Percentiles rank a stretch among this genome's conserved stretches.
These are phyloP conservation scores for Aspergillus cejpii DNA, from an alignment of 2,329 filamentous ascomycete genomes.

Conservation along the genomic window DNA sequence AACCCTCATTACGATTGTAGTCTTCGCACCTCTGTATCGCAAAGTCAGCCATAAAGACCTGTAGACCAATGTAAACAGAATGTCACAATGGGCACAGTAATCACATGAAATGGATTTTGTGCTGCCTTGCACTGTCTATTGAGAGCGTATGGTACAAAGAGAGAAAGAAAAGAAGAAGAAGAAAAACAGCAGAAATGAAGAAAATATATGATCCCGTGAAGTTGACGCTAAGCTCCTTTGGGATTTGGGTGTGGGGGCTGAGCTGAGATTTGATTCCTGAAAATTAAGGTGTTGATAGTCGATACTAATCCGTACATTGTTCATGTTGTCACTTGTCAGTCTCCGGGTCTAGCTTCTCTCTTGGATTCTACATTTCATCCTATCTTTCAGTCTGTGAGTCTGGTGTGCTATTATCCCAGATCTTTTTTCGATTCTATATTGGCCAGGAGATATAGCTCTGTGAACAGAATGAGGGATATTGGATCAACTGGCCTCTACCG, in stretches of 20 bases:
- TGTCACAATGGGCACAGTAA: slow-evolving; percentile 51
- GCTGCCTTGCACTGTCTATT: slow-evolving; percentile 78
- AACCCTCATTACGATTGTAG: slow-evolving; percentile 45
- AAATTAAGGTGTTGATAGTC: background rate
- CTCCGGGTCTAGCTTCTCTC: background rate
- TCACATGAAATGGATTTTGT: slow-evolving; percentile 43
- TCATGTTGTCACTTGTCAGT: background rate
- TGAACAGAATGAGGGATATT: slow-evolving; percentile 17
- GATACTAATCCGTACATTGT: background rate
- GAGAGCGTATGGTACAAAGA: slow-evolving; percentile 58
- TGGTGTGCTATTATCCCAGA: background rate
- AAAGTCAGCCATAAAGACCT: slow-evolving; percentile 58
- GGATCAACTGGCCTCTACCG: slow-evolving; percentile 19
- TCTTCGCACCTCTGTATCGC: slow-evolving; percentile 58
- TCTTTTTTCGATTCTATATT: background rate
- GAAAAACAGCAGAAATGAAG: slow-evolving; percentile 14
- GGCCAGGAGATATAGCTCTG: background rate
- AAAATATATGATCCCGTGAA: slow-evolving; percentile 9
- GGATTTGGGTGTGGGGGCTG: slow-evolving; percentile 7
- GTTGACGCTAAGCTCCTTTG: slow-evolving; percentile 24
- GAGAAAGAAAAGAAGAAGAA: slow-evolving; percentile 31
- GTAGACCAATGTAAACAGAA: slow-evolving; percentile 58
- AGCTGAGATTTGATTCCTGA: background rate
- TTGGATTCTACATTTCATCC: background rate
- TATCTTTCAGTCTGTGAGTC: background rate